Evolutionary conservation across 208 protist species (phyloP).

Genomic region (Acanthamoeba castellanii): DNA sequence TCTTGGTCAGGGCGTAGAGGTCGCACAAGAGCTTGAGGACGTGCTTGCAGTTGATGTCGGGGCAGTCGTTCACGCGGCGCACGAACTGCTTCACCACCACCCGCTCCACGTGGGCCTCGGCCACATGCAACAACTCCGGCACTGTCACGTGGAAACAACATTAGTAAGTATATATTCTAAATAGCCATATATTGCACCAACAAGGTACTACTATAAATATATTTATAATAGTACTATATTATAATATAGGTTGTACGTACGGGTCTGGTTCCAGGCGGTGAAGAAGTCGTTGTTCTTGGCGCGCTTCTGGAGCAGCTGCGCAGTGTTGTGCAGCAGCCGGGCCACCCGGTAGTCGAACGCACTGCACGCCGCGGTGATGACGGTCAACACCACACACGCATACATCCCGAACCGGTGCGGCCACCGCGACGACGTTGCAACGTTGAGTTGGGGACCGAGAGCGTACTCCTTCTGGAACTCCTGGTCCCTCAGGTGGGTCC

Average conservation of each 20-base stretch:
- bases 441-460: background rate
- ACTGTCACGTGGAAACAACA: background rate
- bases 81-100: slow-evolving; percentile 62
- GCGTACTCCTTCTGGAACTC: slow-evolving; percentile 47
- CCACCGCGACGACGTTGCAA: no score
- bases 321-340: slow-evolving; percentile 28
- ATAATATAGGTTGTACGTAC: background rate
- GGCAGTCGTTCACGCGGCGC: slow-evolving; percentile 33
- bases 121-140: slow-evolving; percentile 35
- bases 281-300: slow-evolving; percentile 56
- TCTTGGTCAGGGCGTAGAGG: slow-evolving; percentile 62
- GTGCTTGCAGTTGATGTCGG: slow-evolving; percentile 26
- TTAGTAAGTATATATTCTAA: no score
- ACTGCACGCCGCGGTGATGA: background rate
- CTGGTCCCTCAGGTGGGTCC: slow-evolving; percentile 22
- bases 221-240: background rate
- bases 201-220: background rate
- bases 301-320: slow-evolving; percentile 21
- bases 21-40: slow-evolving; percentile 61
- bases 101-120: slow-evolving; percentile 52
- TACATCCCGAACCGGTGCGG: no score
- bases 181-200: no score
- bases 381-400: no score
- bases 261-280: slow-evolving; percentile 45
- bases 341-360: slow-evolving; percentile 44